These are phyloP conservation scores for Exsudoporus floridanus DNA, from an alignment of 1,284 basidiomycete genomes.

Conservation along the genomic window DNA sequence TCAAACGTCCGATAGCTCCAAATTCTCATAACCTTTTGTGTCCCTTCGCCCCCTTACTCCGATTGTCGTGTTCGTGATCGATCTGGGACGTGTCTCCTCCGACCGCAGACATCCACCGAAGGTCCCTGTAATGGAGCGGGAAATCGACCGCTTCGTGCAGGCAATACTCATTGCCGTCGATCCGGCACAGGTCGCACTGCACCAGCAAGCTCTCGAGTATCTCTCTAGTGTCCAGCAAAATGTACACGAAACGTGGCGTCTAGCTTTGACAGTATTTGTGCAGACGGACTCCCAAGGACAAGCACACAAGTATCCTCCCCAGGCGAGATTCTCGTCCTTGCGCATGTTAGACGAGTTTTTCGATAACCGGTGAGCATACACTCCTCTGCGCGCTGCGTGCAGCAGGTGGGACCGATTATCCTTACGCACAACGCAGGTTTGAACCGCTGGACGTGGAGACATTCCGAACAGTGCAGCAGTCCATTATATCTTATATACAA, in stretches of 20 bases:
- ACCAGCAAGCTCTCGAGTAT: constrained; percentile 81
- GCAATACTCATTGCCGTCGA: constrained; percentile 84
- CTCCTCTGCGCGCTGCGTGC: neutral
- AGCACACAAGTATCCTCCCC: constrained; percentile 61
- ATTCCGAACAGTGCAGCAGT: constrained; percentile 68
- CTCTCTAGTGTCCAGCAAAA: constrained; percentile 77
- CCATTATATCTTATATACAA: constrained; percentile 72
- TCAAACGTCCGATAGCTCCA: constrained; percentile 3
- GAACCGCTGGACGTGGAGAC: constrained; percentile 68
- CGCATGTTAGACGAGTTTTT: constrained; percentile 85
- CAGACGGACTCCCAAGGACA: constrained; percentile 55
- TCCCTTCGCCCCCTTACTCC: neutral
- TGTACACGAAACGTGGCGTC: constrained; percentile 72
- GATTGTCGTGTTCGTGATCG: constrained; percentile 14
- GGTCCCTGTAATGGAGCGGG: constrained; percentile 56
- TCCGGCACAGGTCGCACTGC: constrained; percentile 63
- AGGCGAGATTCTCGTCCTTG: constrained; percentile 83
- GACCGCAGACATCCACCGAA: constrained; percentile 7
- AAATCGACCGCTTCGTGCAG: constrained; percentile 74
- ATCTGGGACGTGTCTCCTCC: constrained; percentile 17
- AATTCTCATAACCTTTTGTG: neutral
- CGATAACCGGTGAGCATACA: constrained; percentile 69
- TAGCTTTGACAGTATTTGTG: constrained; percentile 74
- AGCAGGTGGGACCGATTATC: neutral
- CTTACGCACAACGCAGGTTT: constrained; percentile 46